Base-by-base conservation (phyloP, 306 rosid species). In the Castanea mollissima region DNA sequence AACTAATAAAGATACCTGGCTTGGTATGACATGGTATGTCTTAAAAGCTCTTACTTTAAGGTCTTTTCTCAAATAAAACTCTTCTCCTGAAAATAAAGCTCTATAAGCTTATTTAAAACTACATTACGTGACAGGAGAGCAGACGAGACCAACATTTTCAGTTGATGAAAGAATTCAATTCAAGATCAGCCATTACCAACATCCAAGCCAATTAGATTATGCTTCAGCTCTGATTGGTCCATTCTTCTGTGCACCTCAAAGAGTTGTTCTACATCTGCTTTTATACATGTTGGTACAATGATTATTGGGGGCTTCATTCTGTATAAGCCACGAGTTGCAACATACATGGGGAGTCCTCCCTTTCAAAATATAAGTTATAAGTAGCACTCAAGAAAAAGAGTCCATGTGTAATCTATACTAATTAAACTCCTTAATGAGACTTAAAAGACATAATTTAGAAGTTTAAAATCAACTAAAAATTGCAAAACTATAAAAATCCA, bases 271-370 rank as follows among this genome's bases (percentile, higher is more conserved):
- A 92, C 97, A 65, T 86, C 92, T 83, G 86, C 92, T 83, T 90
- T 91, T 51, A 95, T 78, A 68, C 88, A 86, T 64, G 44, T 86
- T 56, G 99, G 99, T 49, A 95, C 94, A 77, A 95, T 69, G 67
- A 92, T 86, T 21, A 94, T 95, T 2, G 97, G 98, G 15, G 98
- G 98, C 84, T 90, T 89, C 99, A 92, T 92, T 13, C 87, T 62
- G 86, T 91, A 92, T 72, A 95, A 83, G 74, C 97, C 97, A 31
- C 97, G 97, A 8, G 94, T 95, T 55, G 99, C 97, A 68, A 95
- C 98, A 80, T 93, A 95, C 90, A 93, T 86, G 0, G 99, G 98
- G 46, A 95, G 81, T 38, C 99, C 99, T 81, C 99, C 99, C 99
- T 95, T 76, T 56, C 72, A 75, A 73, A 71, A n/a, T 18, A 67